Evolutionary conservation across 176 grass and related monocot genomes (phyloP).

Genomic region (Oryza australiensis): DNA sequence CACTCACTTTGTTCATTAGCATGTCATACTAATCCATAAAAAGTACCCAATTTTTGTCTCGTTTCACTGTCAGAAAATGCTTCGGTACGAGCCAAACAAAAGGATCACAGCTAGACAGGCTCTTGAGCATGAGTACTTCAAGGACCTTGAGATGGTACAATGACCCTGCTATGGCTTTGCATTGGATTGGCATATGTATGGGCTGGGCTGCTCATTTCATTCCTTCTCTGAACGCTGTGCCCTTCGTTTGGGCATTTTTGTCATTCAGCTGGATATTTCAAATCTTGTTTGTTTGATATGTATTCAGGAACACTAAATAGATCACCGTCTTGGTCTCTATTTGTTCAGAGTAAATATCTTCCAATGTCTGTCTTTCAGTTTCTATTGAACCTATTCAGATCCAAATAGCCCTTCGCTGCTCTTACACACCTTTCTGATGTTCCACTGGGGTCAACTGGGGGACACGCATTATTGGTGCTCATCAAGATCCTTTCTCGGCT

Average conservation of each 20-base stretch:
- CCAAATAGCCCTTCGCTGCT: background rate
- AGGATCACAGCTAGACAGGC: conserved; percentile 84
- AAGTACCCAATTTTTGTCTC: conserved; percentile 2
- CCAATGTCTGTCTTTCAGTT: background rate
- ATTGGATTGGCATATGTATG: conserved; percentile 44
- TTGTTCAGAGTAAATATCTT: conserved; percentile 52
- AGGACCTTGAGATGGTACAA: conserved; percentile 67
- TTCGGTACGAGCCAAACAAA: conserved; percentile 76
- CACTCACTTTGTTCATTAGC: background rate
- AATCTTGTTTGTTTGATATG: conserved; percentile 48
- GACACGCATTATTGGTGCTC: background rate
- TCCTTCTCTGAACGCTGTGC: conserved; percentile 37
- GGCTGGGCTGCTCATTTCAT: conserved; percentile 31
- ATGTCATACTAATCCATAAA: background rate
- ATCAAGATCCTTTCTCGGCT: background rate
- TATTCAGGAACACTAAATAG: conserved; percentile 47
- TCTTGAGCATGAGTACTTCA: conserved; percentile 91
- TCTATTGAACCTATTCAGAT: background rate
- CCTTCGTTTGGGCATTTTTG: conserved; percentile 36
- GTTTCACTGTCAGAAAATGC: conserved; percentile 70
- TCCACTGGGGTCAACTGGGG: background rate
- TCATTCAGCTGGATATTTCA: conserved; percentile 43
- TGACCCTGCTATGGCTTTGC: conserved; percentile 36
- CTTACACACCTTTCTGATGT: background rate
- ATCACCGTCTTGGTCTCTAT: conserved; percentile 48